A percentile compares a stretch with the other conserved stretches of the same genome.
Evolutionary conservation across 2,329 filamentous ascomycete species (phyloP).

Genomic region (Aspergillus flavus): DNA sequence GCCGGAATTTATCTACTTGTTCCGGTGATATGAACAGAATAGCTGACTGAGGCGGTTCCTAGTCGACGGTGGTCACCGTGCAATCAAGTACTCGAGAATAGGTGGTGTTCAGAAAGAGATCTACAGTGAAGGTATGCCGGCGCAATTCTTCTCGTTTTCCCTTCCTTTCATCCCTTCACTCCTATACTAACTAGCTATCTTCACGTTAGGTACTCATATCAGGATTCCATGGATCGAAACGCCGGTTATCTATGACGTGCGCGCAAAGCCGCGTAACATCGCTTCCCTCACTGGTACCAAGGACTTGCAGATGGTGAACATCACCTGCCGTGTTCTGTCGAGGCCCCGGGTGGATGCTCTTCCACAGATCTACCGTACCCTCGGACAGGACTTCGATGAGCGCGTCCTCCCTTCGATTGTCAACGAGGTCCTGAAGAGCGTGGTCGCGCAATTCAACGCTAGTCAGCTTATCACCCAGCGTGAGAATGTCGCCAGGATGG

Average conservation of each 20-base stretch:
- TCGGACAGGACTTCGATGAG: slow-evolving; percentile 96
- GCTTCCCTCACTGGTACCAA: slow-evolving; percentile 97
- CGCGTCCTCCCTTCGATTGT: slow-evolving; percentile 95
- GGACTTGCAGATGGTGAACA: slow-evolving; percentile 99
- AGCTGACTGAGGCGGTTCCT: slow-evolving; percentile 20
- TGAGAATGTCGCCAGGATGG: slow-evolving; percentile 90
- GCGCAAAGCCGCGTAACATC: slow-evolving; percentile 94
- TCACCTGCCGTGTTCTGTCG: slow-evolving; percentile 98
- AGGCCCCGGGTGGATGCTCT: slow-evolving; percentile 84
- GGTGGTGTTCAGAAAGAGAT: slow-evolving; percentile 95
- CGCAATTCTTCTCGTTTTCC: slow-evolving; percentile 7
- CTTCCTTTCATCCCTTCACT: slow-evolving; percentile 4
- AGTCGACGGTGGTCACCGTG: slow-evolving; percentile 97
- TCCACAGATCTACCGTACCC: slow-evolving; percentile 94
- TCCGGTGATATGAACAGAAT: background rate
- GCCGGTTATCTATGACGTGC: slow-evolving; percentile 94
- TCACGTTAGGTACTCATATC: slow-evolving; percentile 76
- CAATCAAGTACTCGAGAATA: slow-evolving; percentile 95
- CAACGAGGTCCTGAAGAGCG: slow-evolving; percentile 97
- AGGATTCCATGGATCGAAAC: slow-evolving; percentile 97
- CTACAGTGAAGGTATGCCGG: slow-evolving; percentile 77
- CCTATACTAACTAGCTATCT: slow-evolving; percentile 1
- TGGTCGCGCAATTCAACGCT: slow-evolving; percentile 98
- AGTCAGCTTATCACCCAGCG: slow-evolving; percentile 98
- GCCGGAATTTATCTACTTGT: background rate